A percentile compares a stretch with the other conserved stretches of the same genome.
These are phyloP conservation scores for Mortierella claussenii DNA, from an alignment of 192 early-diverging fungal species.

Conservation along the genomic window DNA sequence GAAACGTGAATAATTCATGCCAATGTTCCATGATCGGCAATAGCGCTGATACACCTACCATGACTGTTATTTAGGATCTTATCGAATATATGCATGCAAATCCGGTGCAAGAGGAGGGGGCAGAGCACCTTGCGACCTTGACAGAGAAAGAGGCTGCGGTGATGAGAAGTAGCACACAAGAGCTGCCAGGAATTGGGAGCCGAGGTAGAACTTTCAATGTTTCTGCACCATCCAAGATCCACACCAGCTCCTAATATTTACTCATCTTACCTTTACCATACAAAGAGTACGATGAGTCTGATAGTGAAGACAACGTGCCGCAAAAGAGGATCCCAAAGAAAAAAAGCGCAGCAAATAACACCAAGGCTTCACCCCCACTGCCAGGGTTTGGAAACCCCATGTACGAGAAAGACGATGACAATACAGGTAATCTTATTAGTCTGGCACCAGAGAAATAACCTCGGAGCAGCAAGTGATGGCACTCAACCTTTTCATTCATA, in stretches of 20 bases:
- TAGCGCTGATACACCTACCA: no score
- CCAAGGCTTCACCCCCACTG: constrained; percentile 27
- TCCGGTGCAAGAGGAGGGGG: constrained; percentile 25
- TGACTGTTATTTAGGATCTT: constrained; percentile 18
- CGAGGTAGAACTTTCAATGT: constrained; percentile 13
- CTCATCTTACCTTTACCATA: no score
- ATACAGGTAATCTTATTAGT: constrained; percentile 9
- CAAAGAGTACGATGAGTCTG: constrained; percentile 37
- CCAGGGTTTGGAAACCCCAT: constrained; percentile 49
- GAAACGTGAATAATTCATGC: neutral
- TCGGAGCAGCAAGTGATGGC: no score
- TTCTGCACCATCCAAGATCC: no score
- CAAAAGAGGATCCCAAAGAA: neutral
- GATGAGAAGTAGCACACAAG: constrained; percentile 28
- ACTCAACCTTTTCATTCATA: neutral
- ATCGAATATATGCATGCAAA: constrained; percentile 52
- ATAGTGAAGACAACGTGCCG: constrained; percentile 16
- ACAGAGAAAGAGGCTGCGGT: constrained; percentile 30
- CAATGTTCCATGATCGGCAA: no score
- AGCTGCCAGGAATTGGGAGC: constrained; percentile 33
- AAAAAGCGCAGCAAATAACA: constrained; percentile 2
- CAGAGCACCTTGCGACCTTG: neutral
- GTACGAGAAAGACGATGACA: constrained; percentile 12
- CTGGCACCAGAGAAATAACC: no score
- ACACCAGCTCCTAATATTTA: no score